Evolutionary conservation across 441 rosid species (phyloP).

Genomic region (Syzygium malaccense): DNA sequence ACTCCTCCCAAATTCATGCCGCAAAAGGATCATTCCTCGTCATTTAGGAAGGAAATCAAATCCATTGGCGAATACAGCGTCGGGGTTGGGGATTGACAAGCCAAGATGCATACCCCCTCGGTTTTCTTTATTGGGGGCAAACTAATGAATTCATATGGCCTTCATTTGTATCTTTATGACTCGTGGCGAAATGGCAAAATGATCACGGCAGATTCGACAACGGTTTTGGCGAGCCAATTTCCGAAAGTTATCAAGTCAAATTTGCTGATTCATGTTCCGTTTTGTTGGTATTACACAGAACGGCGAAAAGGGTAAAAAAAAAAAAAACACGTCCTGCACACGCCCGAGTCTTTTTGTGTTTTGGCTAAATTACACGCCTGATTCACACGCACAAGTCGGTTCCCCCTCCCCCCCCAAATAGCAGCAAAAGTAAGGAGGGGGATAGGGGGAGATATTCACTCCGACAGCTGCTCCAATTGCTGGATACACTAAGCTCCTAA

Average conservation of each 20-base stretch:
- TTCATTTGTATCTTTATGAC: neutral
- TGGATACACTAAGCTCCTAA: no score
- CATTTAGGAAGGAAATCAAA: neutral
- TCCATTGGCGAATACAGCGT: neutral
- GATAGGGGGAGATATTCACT: no score
- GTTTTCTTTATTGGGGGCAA: neutral
- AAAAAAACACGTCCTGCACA: neutral
- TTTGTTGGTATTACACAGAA: fast-evolving
- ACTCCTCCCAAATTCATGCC: neutral
- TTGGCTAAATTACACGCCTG: neutral
- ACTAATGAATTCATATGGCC: neutral
- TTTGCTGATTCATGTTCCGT: neutral
- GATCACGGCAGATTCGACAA: neutral
- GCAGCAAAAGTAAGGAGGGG: no score
- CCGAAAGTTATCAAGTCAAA: neutral
- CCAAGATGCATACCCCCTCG: neutral
- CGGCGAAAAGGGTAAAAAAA: neutral
- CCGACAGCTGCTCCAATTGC: no score
- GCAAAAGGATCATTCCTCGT: neutral
- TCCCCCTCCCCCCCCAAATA: no score
- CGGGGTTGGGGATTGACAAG: neutral
- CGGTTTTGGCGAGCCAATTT: neutral
- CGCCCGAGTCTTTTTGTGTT: neutral
- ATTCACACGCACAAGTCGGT: neutral
- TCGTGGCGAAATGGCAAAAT: neutral